These are phyloP conservation scores for Metarhizium sp. DNA, from an alignment of 2,329 filamentous ascomycete species.

Conservation along the genomic window DNA sequence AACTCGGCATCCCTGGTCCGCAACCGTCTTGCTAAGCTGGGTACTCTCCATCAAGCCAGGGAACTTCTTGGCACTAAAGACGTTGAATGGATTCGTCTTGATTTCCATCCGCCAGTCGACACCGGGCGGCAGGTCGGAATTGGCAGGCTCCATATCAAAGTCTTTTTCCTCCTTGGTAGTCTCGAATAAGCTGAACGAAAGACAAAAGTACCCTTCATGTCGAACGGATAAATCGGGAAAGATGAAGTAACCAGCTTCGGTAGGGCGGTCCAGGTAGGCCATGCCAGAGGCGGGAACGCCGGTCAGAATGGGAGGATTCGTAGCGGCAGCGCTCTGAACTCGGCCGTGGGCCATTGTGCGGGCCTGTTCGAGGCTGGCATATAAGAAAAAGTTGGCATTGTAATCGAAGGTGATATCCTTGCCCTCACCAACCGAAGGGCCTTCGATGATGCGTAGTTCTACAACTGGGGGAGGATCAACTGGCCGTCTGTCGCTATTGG, in stretches of 20 bases:
- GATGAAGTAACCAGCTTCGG: constrained; percentile 81
- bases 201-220: constrained; percentile 86
- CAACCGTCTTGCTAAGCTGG: constrained; percentile 76
- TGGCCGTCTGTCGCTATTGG: constrained; percentile 64
- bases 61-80: constrained; percentile 98
- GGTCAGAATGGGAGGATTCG: constrained; percentile 75
- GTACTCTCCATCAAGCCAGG: constrained; percentile 89
- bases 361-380: constrained; percentile 80
- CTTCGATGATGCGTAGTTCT: constrained; percentile 78
- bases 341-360: constrained; percentile 76
- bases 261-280: constrained; percentile 85
- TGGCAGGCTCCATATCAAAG: constrained; percentile 47
- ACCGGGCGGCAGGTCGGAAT: constrained; percentile 35
- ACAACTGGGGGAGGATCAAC: constrained; percentile 94
- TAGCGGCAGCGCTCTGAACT: constrained; percentile 55
- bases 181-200: constrained; percentile 90
- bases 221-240: constrained; percentile 95
- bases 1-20: constrained; percentile 93
- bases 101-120: constrained; percentile 86
- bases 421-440: constrained; percentile 47
- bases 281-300: constrained; percentile 93
- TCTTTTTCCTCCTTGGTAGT: constrained; percentile 81
- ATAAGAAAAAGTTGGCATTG: constrained; percentile 97
- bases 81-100: constrained; percentile 76
- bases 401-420: constrained; percentile 80